Base-by-base conservation (phyloP, 2,329 filamentous ascomycete genomes). In the Aspergillus felis region DNA sequence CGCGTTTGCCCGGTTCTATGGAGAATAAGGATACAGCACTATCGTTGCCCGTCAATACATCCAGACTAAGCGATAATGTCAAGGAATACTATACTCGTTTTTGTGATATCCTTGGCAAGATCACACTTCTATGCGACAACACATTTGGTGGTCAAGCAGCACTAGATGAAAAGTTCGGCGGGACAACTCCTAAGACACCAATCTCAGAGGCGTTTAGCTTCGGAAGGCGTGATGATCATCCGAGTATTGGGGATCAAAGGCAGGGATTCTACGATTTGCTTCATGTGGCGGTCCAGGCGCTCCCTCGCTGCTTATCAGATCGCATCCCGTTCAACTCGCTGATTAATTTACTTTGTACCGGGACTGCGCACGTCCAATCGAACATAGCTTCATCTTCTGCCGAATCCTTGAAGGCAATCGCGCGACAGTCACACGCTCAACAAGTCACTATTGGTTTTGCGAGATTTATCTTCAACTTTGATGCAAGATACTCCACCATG, bases 381-480 rank as follows among this genome's bases (percentile, higher is more conserved):
- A 92, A 94, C 57, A 97, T 99, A 71, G 95, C 94, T 1, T 84
- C 86, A 47, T 97, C 94, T 0, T 97, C 95, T 1, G 90, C 92
- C 3, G 89, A 92, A 64, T 97, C 94, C 1, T 77, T 99, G 17
- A 97, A 97, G 72, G 93, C 93, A 0, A 99, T 99, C 66, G 94
- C 95, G 10, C 84, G 90, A 32, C 94, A 99, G 68, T 90, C 89
- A 7, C 90, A 96, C 74, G 92, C 94, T 0, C 92, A 99, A 65
- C 90, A 94, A 72, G 94, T 99, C 3, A 96, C 92, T 0, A 96
- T 95, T 75, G 93, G 94, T 0, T 99, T 99, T 75, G 91, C 94
- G 41, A 84, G 92, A 27, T 99, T 97, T 75, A 99, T 99, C 54
- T 99, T 99, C 78, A 96, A 94, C 65, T 99, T 97, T 71, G 95